These are phyloP conservation scores for Camellia lanceoleosa DNA, from an alignment of 148 eudicot species.

Conservation along the genomic window DNA sequence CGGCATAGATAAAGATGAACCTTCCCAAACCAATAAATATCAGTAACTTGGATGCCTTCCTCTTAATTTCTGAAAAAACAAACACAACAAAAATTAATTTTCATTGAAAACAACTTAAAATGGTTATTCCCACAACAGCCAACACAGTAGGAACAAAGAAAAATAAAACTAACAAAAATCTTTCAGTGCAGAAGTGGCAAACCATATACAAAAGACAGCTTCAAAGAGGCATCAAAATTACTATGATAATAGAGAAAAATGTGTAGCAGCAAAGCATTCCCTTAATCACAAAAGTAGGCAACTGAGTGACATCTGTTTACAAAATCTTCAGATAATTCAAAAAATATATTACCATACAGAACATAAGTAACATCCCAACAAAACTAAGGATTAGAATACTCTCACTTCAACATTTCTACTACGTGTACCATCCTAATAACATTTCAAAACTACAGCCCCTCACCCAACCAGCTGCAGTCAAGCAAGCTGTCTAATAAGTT, in stretches of 20 bases:
- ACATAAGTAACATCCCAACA: too few species aligned
- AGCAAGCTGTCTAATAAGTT: neutral
- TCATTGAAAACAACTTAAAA: neutral
- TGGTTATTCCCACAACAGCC: neutral
- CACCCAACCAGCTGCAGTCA: neutral
- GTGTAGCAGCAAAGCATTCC: neutral
- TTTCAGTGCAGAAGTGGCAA: neutral
- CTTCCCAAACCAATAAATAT: constrained; percentile 26
- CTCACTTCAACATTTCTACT: neutral
- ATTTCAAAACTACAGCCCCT: neutral
- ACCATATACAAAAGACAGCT: neutral
- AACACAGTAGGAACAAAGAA: neutral
- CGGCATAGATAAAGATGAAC: constrained; percentile 52
- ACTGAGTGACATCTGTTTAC: too few species aligned
- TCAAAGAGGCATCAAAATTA: neutral
- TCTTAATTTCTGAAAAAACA: constrained; percentile 15
- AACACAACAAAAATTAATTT: neutral
- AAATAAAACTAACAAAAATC: neutral
- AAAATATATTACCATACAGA: neutral
- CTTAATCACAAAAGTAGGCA: neutral
- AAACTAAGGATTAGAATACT: neutral
- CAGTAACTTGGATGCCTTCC: constrained; percentile 20
- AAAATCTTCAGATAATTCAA: constrained; percentile 1
- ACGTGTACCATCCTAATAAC: neutral
- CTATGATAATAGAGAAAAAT: neutral